Base-by-base conservation (phyloP, 495 filamentous ascomycete genomes). In the Neurospora intermedia region DNA sequence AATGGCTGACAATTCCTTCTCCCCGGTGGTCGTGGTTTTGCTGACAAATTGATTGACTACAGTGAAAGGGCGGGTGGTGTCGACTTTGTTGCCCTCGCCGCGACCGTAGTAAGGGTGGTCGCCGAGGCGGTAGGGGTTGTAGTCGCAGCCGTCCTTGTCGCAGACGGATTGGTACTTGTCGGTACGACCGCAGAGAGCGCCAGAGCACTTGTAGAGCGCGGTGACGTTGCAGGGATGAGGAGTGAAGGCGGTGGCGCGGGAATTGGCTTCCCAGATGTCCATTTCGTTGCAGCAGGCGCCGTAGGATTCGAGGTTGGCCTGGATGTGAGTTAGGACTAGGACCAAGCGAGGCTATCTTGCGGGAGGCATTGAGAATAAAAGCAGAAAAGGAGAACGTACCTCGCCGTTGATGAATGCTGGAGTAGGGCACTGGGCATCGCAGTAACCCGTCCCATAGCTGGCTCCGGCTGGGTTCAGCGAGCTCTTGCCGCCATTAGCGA, bases 1-100 rank as follows among this genome's bases (percentile, higher is more conserved):
- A 80, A 93, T 91, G 74, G 87, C 82, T 40, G 73, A 78, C 23
- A 92, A 80, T 15, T 79, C 76, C 43, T 88, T 88, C 38, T 80
- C 72, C 0, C 23, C 48, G 0, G 48, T 0, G 48, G 0, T 7
- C 20, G 48, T 31, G 70, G 84, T 82, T 74, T 81, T 82, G 66
- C 88, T 86, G n/a, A 86, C 78, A 83, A 93, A 92, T 77, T 91
- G 89, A 1, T 89, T 91, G 38, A 90, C 86, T 40, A 91, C 89
- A 0, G 88, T 91, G 76, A 91, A 88, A 5, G 81, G 81, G 35
- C 43, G 48, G 1, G 48, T 43, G 18, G 77, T 79, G 75, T 80
- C 75, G 46, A 80, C 77, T 69, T 75, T 76, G 74, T 78, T 77
- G 11, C 39, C 16, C 18, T 43, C 16, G 45, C 71, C 43, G 42